Percentiles rank a stretch among this genome's conserved stretches.
Evolutionary conservation across 2,329 filamentous ascomycete species (phyloP).

Genomic region (Aspergillus pseudoviridinutans): DNA sequence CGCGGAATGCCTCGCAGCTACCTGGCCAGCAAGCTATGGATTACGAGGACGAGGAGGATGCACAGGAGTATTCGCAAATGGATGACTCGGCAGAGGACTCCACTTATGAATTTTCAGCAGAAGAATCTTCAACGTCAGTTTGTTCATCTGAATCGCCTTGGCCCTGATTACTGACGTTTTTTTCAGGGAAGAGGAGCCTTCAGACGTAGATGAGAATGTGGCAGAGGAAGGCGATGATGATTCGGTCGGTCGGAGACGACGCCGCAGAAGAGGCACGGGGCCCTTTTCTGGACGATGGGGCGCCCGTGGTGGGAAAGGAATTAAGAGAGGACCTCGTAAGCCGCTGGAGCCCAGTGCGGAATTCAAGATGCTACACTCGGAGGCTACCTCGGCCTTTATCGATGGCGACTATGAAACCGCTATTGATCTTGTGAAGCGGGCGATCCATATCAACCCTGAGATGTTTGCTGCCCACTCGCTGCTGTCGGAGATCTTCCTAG

Average conservation of each 20-base stretch:
- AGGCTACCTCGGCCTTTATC: conserved; percentile 48
- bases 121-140: conserved; percentile 25
- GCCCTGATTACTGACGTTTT: conserved; percentile 4
- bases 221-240: conserved; percentile 23
- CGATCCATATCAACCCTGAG: conserved; percentile 57
- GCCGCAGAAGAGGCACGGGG: conserved; percentile 28
- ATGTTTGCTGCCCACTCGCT: conserved; percentile 60
- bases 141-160: neutral
- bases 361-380: conserved; percentile 45
- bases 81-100: conserved; percentile 21
- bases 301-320: conserved; percentile 42
- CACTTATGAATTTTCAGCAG: conserved; percentile 21
- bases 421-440: conserved; percentile 42
- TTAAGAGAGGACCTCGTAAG: conserved; percentile 45
- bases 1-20: conserved; percentile 10
- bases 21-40: conserved; percentile 7
- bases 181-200: conserved; percentile 22
- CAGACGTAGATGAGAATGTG: conserved; percentile 8
- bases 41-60: conserved; percentile 10
- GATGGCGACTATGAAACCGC: conserved; percentile 45
- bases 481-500: conserved; percentile 56
- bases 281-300: conserved; percentile 35
- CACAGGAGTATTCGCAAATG: conserved; percentile 5
- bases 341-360: conserved; percentile 46
- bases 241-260: conserved; percentile 20